phyloP scores from a whole-genome alignment of 164 flowering plant genomes.

The Tetracentron sinense region DNA sequence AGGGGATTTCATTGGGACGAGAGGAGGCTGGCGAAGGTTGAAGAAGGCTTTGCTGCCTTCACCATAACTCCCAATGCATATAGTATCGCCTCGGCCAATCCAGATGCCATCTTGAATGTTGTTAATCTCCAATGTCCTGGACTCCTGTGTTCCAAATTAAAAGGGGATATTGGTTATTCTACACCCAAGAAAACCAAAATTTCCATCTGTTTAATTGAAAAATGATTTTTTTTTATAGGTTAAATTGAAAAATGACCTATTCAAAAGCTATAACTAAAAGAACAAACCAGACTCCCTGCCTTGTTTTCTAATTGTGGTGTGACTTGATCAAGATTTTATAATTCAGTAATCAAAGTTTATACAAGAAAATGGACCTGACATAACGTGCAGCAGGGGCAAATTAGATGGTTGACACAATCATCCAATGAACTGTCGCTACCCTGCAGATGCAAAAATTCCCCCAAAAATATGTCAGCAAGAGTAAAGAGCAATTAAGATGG shows the following conservation, averaged over 20 bases:
- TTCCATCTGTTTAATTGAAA: no score
- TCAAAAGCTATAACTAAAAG: no score
- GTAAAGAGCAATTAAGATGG: background rate
- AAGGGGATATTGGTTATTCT: constrained; percentile 5
- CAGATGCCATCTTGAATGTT: constrained; percentile 86
- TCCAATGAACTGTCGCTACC: constrained; percentile 67
- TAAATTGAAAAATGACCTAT: no score
- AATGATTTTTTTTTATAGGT: no score
- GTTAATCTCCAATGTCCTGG: constrained; percentile 91
- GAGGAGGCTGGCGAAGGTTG: constrained; percentile 52
- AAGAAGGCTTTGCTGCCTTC: constrained; percentile 44
- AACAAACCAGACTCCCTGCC: no score
- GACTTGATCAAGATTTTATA: no score
- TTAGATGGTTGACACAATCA: constrained; percentile 70
- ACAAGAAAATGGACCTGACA: constrained; percentile 56
- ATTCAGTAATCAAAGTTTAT: no score
- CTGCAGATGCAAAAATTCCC: constrained; percentile 41
- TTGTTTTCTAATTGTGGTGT: no score
- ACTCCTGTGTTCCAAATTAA: constrained; percentile 51
- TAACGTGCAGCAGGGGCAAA: constrained; percentile 76
- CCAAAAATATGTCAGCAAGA: constrained; percentile 1
- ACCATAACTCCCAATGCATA: constrained; percentile 62
- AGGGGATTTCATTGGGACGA: constrained; percentile 37
- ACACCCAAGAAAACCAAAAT: no score
- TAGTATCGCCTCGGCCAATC: constrained; percentile 94